Base-by-base conservation (phyloP, 2,329 filamentous ascomycete species). In the Elsinoe batatas region DNA sequence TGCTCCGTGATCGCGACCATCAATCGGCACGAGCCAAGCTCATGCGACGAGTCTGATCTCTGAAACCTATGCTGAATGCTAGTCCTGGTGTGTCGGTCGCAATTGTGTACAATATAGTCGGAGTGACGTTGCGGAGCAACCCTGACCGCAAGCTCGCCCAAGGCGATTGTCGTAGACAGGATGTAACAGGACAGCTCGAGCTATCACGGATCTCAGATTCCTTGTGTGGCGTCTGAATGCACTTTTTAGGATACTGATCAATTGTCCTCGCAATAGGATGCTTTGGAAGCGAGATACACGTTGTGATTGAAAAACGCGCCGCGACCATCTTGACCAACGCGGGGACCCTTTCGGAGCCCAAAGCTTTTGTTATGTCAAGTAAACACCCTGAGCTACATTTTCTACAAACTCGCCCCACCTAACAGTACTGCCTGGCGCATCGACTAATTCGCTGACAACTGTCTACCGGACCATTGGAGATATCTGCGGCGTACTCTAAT, bases 111-210 rank as follows among this genome's bases (percentile, higher is more conserved):
- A 37, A 13, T 38, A 15, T 44, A 11, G 17, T 18, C 18, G 26
- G 15, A 37, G 47, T 51, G 47, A 51, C 47, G 47, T 51, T 51
- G 47, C 47, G 47, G 47, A 51, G 47, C n/a, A 51, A 51, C 30
- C 32, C 44, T 49, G 44, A 13, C 26, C 32, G 44, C 44, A 49
- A 44, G 40, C 40, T 44, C 17, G 40, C 12, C 26, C 40, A 22
- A 26, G 40, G 40, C 6, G 40, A 38, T 38, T n/a, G 5, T 42
- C 15, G 15, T 18, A 42, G 15, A 42, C 15, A 42, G 18, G 38
- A 4, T n/a, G 15, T 10, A 3, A 42, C 38, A 18, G 18, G 15
- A 18, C 15, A 18, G 15, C 38, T 18, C 7, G 38, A 20, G 38
- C 18, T 42, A 18, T 15, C 8, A 15, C 8, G 38, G 18, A 30